phyloP scores from a whole-genome alignment of 805 yeast species.

The Lipomyces oligophaga region DNA sequence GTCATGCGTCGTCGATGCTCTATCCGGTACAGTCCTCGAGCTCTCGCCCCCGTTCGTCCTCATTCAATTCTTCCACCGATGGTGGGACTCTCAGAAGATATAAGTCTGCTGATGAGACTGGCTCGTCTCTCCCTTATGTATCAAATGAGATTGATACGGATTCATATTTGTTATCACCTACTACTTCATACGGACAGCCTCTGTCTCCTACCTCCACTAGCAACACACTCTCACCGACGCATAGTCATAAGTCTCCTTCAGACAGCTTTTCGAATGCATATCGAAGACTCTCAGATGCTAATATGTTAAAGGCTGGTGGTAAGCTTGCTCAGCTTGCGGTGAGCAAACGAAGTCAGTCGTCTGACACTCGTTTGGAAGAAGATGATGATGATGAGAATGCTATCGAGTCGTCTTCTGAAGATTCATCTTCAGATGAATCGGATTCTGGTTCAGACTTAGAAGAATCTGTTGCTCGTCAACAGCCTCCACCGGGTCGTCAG shows the following conservation, averaged over 20 bases:
- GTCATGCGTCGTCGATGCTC: slow-evolving; percentile 2
- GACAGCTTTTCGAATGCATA: slow-evolving; percentile 29
- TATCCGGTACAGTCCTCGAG: slow-evolving; percentile 1
- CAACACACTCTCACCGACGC: slow-evolving; percentile 10
- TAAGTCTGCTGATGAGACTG: slow-evolving; percentile 24
- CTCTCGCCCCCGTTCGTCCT: slow-evolving; percentile 16
- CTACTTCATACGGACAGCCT: slow-evolving; percentile 6
- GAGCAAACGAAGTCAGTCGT: slow-evolving; percentile 17
- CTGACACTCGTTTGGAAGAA: slow-evolving; percentile 25
- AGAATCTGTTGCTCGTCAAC: slow-evolving; percentile 4
- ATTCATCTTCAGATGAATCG: slow-evolving; percentile 27
- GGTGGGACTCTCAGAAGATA: slow-evolving; percentile 18
- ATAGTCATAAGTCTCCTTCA: slow-evolving; percentile 8
- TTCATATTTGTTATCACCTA: slow-evolving; percentile 11
- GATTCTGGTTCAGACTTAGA: slow-evolving; percentile 31
- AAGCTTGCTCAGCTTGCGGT: slow-evolving; percentile 22
- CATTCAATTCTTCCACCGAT: slow-evolving; percentile 12
- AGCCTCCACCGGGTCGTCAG: neutral
- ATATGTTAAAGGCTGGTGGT: slow-evolving; percentile 30
- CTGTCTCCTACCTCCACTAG: slow-evolving; percentile 16
- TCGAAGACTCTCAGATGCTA: slow-evolving; percentile 28
- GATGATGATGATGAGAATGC: slow-evolving; percentile 30
- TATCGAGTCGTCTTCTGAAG: slow-evolving; percentile 29
- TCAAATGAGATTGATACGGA: neutral
- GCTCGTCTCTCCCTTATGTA: neutral